Evolutionary conservation across 225 moss, liverwort and hornwort species (phyloP), one percentile per base, ranked within the genome.

Genomic region (Lunularia cruciata): DNA sequence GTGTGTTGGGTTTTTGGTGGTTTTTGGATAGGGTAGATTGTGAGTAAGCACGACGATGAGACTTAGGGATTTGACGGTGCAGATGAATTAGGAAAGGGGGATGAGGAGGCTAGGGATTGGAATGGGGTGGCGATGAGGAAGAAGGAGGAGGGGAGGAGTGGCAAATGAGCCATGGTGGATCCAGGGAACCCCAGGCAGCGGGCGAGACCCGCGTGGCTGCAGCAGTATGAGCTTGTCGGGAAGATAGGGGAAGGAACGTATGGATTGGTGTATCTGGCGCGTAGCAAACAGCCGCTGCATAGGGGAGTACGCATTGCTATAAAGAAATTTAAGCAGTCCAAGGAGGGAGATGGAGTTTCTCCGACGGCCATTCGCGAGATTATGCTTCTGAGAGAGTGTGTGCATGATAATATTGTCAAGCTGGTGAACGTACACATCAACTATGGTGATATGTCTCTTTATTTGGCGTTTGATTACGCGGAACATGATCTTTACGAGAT

Each of bases 171-270:
- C 8, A 98, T 98, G 96, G 96, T 98, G 81, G 89, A 92, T 71
- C 87, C 93, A 78, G 92, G 87, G 38, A 78, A 80, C 58, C 72
- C 73, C 32, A 85, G 87, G 87, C 94, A 96, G 90, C 86, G 98
- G 34, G 67, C 37, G 77, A 83, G 85, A 53, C 98, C 93, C 12
- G 93, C 93, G 56, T 98, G 98, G 98, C 85, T 90, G 70, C 87
- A 88, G 79, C 98, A 98, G 72, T 98, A 98, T 40, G 93, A 98
- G 55, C 70, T 98, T 63, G 85, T 98, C 65, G 98, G 98, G 20
- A 98, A 98, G 86, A 98, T 98, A 43, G 98, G 98, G 2, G 98
- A 98, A 67, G 98, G 98, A 13, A 98, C 98, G 0, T 98, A 98
- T 73, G 98, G 98, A 31, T 70, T 98, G 82, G 98, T 98, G 31